Evolutionary conservation across 768 basidiomycete genomes (phyloP), one percentile per base, ranked within the genome.

Genomic region (Auriscalpium vulgare): DNA sequence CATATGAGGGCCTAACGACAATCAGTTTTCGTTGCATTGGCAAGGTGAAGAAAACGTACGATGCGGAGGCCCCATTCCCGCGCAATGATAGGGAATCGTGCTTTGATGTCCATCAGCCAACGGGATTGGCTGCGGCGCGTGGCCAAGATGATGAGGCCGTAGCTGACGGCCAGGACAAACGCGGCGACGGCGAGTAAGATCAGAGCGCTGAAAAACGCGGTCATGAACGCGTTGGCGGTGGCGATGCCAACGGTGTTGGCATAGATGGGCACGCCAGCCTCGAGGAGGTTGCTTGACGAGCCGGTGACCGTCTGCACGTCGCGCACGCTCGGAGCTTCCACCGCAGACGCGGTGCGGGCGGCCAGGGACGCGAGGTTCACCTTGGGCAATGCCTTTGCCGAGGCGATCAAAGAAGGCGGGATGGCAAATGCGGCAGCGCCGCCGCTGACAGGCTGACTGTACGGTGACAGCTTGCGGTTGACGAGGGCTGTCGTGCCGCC

Each of bases 151-250:
- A 75, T 50, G n/a, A 79, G 47, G 3, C 69, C 72, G 59, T 82
- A 87, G 16, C 78, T 77, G 17, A 88, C 47, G 5, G 67, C 74
- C 53, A 90, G 74, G 5, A 80, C 59, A 0, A 67, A 78, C 13
- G 81, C 46, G 14, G 79, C 71, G 59, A 91, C 79, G 14, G 81
- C 85, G 56, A 85, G 69, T 37, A 89, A 66, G 53, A 91, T 82
- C 62, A 97, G 77, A 10, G 76, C 74, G 48, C 80, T 74, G 46
- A 95, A 72, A 69, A 97, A 95, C n/a, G 85, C 72, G 5, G 91
- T 94, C 80, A 90, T 88, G 72, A 91, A 97, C 8, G 87, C 87
- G 71, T 97, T 95, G 54, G 87, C 87, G 0, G 85, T 87, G 10
- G 88, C 83, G 56, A 97, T 87, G 53, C 84, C 81, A 23, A 90